Evolutionary conservation across 1,284 basidiomycete genomes (phyloP), one percentile per base, ranked within the genome.

Genomic region (Cutaneotrichosporon arboriforme): DNA sequence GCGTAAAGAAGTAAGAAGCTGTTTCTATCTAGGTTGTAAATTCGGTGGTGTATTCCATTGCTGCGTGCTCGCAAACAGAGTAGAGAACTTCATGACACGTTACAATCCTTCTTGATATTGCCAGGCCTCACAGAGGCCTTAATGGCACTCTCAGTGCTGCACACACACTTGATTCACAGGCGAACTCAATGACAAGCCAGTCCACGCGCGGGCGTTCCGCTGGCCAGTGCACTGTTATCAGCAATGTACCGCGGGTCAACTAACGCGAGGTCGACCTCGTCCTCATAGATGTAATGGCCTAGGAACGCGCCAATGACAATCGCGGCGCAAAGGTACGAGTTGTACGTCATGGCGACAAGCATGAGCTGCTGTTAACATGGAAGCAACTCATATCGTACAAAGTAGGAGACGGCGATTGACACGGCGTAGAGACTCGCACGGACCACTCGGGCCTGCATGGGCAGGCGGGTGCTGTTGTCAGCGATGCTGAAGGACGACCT

Each of bases 341-440:
- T 74, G 64, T 73, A 77, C 4, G 74, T 75, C 76, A 77, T 77
- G 9, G 76, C 72, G 26, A 76, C 76, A 37, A 77, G 65, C 76
- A 77, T 77, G 55, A 77, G 66, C 73, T 74, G 53, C n/a, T 10
- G 40, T 35, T 35, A 41, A 8, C 15, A 1, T 8, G 20, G n/a
- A 14, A n/a, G n/a, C n/a, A n/a, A n/a, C n/a, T n/a, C n/a, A 17
- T 0, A 22, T 66, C 73, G 55, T 53, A 73, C 74, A 56, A 70
- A 74, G 64, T 72, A 76, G 2, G 71, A 70, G 12, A 74, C 62
- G 14, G 63, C 68, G 4, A 74, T 69, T 1, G 68, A 64, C 4
- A 64, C 20, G 4, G 73, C 69, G 47, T 73, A 76, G 31, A 71
- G 52, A 1, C 49, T 62, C 0, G 71, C 74, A 36, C 72, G 57